Evolutionary conservation across 2,329 filamentous ascomycete genomes (phyloP).

Genomic region (Paracamarosporium sp.): DNA sequence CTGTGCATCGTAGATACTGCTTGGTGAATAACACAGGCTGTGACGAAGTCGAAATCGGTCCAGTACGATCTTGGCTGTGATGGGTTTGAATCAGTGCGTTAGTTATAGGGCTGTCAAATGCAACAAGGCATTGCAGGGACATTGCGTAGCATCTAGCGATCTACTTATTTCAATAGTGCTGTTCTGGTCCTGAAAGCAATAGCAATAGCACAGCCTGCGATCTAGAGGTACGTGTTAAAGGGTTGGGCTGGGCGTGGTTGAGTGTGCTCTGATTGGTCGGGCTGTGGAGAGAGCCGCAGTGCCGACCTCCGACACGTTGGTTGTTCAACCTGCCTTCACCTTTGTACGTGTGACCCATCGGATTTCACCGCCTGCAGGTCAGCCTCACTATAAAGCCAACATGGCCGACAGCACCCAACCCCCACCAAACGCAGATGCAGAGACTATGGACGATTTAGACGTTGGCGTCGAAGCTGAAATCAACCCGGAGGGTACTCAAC

Average conservation of each 20-base stretch:
- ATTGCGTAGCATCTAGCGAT: no score
- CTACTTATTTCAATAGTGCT: no score
- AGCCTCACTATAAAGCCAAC: slow-evolving; percentile 14
- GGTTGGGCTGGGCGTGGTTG: background rate
- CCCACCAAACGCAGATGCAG: slow-evolving; percentile 35
- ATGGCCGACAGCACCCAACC: slow-evolving; percentile 43
- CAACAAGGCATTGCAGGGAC: no score
- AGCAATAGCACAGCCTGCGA: background rate
- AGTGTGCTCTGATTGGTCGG: slow-evolving; percentile 11
- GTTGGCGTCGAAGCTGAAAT: slow-evolving; percentile 52
- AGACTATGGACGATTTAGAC: slow-evolving; percentile 48
- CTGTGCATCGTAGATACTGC: no score
- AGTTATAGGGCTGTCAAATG: no score
- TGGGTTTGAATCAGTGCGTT: no score
- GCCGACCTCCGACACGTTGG: slow-evolving; percentile 8
- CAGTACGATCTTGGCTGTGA: no score
- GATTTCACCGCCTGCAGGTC: background rate
- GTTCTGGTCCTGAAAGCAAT: no score
- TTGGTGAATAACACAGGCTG: no score
- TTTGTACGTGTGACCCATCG: no score
- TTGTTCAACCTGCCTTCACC: slow-evolving; percentile 9
- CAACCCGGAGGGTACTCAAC: slow-evolving; percentile 42
- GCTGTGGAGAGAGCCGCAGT: background rate
- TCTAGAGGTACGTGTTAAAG: background rate
- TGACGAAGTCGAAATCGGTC: no score